A percentile compares a stretch with the other conserved stretches of the same genome.
Evolutionary conservation across 306 rosid genomes (phyloP).

Genomic region (Vigna mungo): DNA sequence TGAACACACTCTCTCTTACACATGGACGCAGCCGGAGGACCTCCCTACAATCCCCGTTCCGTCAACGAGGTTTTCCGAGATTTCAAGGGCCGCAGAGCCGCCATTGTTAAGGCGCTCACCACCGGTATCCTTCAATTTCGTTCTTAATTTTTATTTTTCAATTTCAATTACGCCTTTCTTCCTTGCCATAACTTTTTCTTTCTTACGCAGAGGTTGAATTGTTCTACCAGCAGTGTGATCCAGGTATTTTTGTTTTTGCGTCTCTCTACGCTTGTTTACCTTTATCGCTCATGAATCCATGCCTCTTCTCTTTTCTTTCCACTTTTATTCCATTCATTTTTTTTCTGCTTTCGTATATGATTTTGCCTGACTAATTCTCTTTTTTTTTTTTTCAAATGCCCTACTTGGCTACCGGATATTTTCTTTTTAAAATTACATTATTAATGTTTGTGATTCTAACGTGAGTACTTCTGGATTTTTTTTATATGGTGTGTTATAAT

Average conservation of each 20-base stretch:
- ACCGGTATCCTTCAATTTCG: slow-evolving; percentile 43
- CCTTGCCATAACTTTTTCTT: background rate
- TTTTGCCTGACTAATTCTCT: too few species aligned
- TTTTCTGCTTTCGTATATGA: too few species aligned
- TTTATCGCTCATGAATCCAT: background rate
- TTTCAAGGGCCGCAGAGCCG: slow-evolving; percentile 73
- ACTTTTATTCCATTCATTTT: too few species aligned
- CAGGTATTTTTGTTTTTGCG: background rate
- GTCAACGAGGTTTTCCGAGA: slow-evolving; percentile 71
- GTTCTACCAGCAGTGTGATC: background rate
- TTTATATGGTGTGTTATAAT: too few species aligned
- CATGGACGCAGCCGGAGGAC: slow-evolving; percentile 54
- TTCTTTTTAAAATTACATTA: too few species aligned
- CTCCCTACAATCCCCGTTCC: slow-evolving; percentile 57
- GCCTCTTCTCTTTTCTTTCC: too few species aligned
- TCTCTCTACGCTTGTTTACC: too few species aligned
- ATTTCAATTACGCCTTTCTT: background rate
- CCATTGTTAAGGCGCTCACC: slow-evolving; percentile 73
- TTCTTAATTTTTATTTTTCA: too few species aligned
- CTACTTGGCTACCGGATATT: too few species aligned
- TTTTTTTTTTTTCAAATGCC: too few species aligned
- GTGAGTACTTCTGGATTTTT: background rate
- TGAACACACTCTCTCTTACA: background rate
- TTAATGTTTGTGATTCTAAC: background rate
- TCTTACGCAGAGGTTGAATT: background rate